Evolutionary conservation across 1,284 basidiomycete genomes (phyloP), one percentile per base, ranked within the genome.

Genomic region (Rhizopogon parksii): DNA sequence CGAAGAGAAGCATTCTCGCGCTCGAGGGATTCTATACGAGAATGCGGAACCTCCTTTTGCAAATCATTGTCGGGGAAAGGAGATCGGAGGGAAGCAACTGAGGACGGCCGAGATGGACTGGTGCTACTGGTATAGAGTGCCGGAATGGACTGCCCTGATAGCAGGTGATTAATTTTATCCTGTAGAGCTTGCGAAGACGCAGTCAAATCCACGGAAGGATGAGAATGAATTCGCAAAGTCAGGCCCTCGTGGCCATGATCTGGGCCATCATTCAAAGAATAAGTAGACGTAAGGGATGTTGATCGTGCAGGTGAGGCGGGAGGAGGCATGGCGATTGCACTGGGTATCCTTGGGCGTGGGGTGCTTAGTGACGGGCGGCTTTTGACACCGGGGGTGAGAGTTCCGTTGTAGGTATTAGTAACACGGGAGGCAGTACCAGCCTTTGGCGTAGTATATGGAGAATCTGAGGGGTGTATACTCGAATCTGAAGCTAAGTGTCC

Each of bases 261-360:
- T 7, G 40, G 40, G 2, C 40, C 40, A 19, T 72, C 72, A 45
- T 68, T 68, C 25, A 69, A 58, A 39, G 58, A 61, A 45, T 50
- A 46, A 17, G 27, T 69, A 66, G 49, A 72, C 52, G 36, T 68
- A 59, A 51, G 65, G 56, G 42, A 71, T 65, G 14, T 40, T 32
- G 60, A 60, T 49, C 60, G 65, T 35, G 50, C 62, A 11, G 84
- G 84, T 11, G 83, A 84, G 0, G 80, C 71, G 12, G 87, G 87
- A 2, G 87, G 87, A 2, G 86, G 87, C 85, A 88, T 89, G 2
- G 83, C 81, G 32, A 85, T 65, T n/a, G 77, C 71, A 59, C 84
- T 87, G n/a, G 85, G 83, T 54, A 88, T 63, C 40, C 85, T 75
- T 11, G 77, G 72, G 36, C 82, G 77, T 36, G 83, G 81, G 8